phyloP scores from a whole-genome alignment of 257 asterid species.

The Dorcoceras hygrometricum region DNA sequence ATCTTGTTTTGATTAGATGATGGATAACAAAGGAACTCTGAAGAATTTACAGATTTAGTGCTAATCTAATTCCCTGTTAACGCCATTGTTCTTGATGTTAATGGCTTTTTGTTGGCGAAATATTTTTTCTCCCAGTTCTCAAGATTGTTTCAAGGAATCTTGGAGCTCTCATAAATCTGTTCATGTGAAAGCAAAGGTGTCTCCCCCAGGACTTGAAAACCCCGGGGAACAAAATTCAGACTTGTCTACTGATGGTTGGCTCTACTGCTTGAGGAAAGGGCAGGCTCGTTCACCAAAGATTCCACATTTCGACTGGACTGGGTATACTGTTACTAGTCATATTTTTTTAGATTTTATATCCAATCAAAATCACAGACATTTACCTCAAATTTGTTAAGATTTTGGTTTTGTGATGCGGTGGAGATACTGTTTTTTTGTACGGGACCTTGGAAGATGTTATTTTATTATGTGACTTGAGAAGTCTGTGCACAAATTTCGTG shows the following conservation, averaged over 20 bases:
- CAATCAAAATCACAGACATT: neutral
- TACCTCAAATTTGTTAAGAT: neutral
- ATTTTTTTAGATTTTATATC: neutral
- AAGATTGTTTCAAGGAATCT: slow-evolving; percentile 94
- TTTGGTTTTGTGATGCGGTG: neutral
- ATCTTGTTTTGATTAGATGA: neutral
- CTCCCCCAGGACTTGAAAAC: slow-evolving; percentile 44
- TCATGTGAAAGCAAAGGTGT: slow-evolving; percentile 63
- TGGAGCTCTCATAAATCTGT: slow-evolving; percentile 93
- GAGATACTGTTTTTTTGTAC: neutral
- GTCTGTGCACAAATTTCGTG: neutral
- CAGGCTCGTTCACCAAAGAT: slow-evolving; percentile 65
- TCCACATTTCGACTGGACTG: slow-evolving; percentile 94
- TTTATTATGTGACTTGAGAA: neutral
- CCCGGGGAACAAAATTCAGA: slow-evolving; percentile 40
- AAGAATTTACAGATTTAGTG: neutral
- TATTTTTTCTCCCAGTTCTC: slow-evolving; percentile 49
- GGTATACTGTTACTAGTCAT: slow-evolving; percentile 39
- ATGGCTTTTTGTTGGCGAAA: slow-evolving; percentile 19
- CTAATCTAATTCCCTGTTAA: neutral
- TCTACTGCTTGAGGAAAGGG: slow-evolving; percentile 88
- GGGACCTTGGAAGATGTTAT: neutral
- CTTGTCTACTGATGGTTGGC: slow-evolving; percentile 63
- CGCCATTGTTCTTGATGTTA: slow-evolving; percentile 13
- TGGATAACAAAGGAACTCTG: neutral